A percentile compares a stretch with the other conserved stretches of the same genome.
Conservation (phyloP, 2,329 filamentous ascomycete species). For the Phialophora tarda region DNA sequence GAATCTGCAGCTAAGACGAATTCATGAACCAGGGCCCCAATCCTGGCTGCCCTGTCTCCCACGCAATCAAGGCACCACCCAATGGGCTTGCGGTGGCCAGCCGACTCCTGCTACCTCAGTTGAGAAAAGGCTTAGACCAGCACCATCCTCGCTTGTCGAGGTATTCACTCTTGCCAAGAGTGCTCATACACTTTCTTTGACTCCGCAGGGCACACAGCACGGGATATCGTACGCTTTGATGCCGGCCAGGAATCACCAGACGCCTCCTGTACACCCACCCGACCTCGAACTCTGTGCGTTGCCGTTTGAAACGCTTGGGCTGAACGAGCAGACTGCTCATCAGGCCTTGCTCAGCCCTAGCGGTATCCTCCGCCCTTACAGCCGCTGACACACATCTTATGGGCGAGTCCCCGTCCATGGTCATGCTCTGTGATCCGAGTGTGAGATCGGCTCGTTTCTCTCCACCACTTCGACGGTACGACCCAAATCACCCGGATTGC, state of each 20-base stretch:
- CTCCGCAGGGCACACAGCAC: neutral
- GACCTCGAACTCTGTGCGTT: neutral
- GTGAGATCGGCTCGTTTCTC: slow-evolving; percentile 17
- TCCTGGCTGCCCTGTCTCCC: slow-evolving; percentile 24
- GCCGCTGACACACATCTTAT: slow-evolving; percentile 20
- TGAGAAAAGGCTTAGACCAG: slow-evolving; percentile 18
- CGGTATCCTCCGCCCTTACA: slow-evolving; percentile 7
- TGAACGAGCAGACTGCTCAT: neutral
- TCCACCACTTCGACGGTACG: neutral
- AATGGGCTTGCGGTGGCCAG: slow-evolving; percentile 25
- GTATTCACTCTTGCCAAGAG: slow-evolving; percentile 7
- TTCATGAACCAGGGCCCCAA: slow-evolving; percentile 23
- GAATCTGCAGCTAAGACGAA: slow-evolving; percentile 28
- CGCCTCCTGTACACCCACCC: slow-evolving; percentile 6
- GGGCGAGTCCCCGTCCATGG: slow-evolving; percentile 11
- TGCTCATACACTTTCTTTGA: slow-evolving; percentile 2
- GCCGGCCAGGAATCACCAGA: slow-evolving; percentile 9
- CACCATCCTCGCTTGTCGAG: slow-evolving; percentile 7
- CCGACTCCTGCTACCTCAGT: slow-evolving; percentile 13
- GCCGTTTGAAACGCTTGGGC: slow-evolving; percentile 1
- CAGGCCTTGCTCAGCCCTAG: slow-evolving; percentile 18
- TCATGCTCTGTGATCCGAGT: slow-evolving; percentile 8
- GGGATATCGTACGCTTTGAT: slow-evolving; percentile 1
- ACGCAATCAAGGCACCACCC: slow-evolving; percentile 36
- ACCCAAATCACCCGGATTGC: slow-evolving; percentile 16